These are phyloP conservation scores for Sambucus nigra DNA, from an alignment of 129 eudicot species.

Conservation along the genomic window DNA sequence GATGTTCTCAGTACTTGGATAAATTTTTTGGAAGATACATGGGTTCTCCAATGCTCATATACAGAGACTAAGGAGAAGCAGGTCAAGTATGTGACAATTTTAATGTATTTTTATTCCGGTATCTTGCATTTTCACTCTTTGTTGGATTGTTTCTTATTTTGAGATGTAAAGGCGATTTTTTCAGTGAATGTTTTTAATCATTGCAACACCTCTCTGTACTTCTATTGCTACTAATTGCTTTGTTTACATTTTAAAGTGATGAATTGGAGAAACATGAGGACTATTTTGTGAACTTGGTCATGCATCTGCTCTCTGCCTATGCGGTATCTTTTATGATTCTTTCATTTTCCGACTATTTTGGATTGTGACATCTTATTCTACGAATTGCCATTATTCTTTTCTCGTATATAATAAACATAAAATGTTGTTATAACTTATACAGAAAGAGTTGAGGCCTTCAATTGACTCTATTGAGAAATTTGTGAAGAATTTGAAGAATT, in stretches of 20 bases:
- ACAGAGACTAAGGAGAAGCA: conserved; percentile 70
- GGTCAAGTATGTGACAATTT: conserved; percentile 40
- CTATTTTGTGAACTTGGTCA: conserved; percentile 67
- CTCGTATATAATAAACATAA: not conserved
- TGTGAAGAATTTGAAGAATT: conserved; percentile 69
- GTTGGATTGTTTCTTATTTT: not conserved
- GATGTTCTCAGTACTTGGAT: conserved; percentile 82
- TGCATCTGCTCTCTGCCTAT: conserved; percentile 59
- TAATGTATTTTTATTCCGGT: not conserved
- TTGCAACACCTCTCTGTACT: not conserved
- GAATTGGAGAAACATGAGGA: conserved; percentile 74
- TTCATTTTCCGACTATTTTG: no score
- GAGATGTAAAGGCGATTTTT: not conserved
- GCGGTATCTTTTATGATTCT: conserved; percentile 38
- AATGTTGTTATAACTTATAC: conserved; percentile 4
- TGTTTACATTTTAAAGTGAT: conserved; percentile 37
- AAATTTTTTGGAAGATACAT: conserved; percentile 93
- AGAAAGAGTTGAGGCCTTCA: conserved; percentile 72
- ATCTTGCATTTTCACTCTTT: not conserved
- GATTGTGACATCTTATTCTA: not conserved
- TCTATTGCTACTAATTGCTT: conserved; percentile 12
- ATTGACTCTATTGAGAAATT: conserved; percentile 65
- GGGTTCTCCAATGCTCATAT: conserved; percentile 69
- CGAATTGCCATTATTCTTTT: not conserved
- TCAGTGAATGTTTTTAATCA: not conserved